Conservation (phyloP, 257 asterid species). For the Solanum dulcamara region DNA sequence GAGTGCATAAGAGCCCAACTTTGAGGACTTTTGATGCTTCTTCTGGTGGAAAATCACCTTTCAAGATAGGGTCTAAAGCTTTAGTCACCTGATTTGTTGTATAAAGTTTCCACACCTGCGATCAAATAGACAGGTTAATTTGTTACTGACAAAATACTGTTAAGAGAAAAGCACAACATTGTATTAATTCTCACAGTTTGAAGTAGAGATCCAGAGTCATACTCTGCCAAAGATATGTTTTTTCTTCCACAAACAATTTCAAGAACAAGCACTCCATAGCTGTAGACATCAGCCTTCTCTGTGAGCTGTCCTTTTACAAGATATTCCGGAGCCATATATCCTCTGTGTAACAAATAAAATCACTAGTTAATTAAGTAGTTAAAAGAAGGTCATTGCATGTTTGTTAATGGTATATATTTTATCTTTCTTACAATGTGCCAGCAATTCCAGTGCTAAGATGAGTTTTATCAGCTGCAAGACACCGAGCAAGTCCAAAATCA, state of each 20-base stretch:
- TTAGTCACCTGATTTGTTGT: not conserved
- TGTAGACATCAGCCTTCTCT: slow-evolving; percentile 6
- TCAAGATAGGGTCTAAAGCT: not conserved
- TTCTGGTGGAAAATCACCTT: not conserved
- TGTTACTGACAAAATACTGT: not conserved
- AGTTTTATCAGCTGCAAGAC: not conserved
- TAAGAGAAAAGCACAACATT: not conserved
- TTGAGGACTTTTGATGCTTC: not conserved
- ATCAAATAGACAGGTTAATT: not conserved
- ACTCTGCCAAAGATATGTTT: not conserved
- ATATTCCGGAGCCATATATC: slow-evolving; percentile 9
- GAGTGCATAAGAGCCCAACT: slow-evolving; percentile 10
- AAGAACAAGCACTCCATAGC: slow-evolving; percentile 4
- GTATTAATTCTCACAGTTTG: not conserved
- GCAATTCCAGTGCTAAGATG: slow-evolving; percentile 10
- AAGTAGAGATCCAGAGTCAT: not conserved
- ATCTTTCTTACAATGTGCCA: slow-evolving; percentile 8
- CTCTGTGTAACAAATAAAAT: not conserved
- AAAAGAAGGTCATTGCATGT: not conserved
- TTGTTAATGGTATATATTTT: not conserved
- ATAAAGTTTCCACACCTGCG: slow-evolving; percentile 8
- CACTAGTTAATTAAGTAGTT: not conserved
- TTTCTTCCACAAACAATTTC: slow-evolving; percentile 1
- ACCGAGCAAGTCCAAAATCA: slow-evolving; percentile 13
- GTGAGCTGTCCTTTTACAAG: slow-evolving; percentile 3